Base-by-base conservation (phyloP, 2,329 filamentous ascomycete genomes). In the Pseudocercospora cruenta region DNA sequence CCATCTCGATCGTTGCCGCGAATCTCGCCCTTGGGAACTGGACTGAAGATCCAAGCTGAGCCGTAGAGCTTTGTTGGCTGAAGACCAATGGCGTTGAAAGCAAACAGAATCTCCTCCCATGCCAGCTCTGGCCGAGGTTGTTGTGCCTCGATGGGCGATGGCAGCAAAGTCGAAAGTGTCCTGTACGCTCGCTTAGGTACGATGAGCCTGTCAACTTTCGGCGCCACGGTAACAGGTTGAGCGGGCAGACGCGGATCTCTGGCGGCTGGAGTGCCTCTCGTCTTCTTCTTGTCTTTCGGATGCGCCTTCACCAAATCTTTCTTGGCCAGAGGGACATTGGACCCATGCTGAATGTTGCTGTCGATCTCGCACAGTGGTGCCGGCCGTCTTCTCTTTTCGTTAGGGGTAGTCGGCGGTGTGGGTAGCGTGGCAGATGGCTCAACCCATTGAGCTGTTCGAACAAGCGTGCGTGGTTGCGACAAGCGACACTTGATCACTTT, bases 1-100 rank as follows among this genome's bases (percentile, higher is more conserved):
- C 64, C 63, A 26, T 58, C 55, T 51, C 47, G 39, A 47, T 61
- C 54, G 22, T 49, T 65, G 33, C 60, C 58, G 5, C 47, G 58
- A 28, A 47, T 53, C 39, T 67, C 45, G 8, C 60, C 65, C 36
- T 60, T 66, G 3, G 58, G 58, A 47, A 70, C 43, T 3, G 83
- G 83, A 14, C 77, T 79, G 67, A 89, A 89, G 10, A 87, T 84
- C 87, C 87, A 90, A 0, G 84, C 83, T 0, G 85, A 88, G 0
- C 86, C 86, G 65, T 88, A 87, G 0, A 88, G 78, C 75, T 90
- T 88, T 74, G 86, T 77, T 0, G 81, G 80, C 0, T 71, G 66
- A 61, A 89, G 88, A 0, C 86, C 87, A 0, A 80, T 78, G 0
- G 78, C 58, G 59, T 72, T 68, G 82, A 88, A 83, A 0, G 85